Evolutionary conservation across 306 rosid species (phyloP), one percentile per base, ranked within the genome.

Genomic region (Begonia loranthoides): DNA sequence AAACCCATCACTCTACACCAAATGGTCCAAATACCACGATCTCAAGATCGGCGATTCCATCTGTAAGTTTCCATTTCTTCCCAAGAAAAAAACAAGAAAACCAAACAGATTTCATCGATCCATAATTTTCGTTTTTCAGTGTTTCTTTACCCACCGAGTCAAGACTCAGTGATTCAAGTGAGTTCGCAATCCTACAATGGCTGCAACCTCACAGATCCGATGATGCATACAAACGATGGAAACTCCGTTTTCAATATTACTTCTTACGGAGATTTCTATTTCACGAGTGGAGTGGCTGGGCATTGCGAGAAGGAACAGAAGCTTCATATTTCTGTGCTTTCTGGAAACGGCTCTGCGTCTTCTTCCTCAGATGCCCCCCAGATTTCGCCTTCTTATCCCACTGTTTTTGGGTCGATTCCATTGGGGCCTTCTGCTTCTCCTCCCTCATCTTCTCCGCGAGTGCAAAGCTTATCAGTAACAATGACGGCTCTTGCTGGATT

Each of bases 71-170:
- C 39, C 47, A 45, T 40, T 41, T 28, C 44, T 44, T 41, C 50
- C 9, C n/a, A 41, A 19, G 22, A 19, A 19, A 19, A 19, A 28
- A 4, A 28, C 4, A 1, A 5, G 9, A 28, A 28, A 28, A 5
- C 36, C 36, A 2, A 28, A 5, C 36, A 8, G 36, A 28, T 28
- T 28, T 28, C 36, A 28, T 28, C 36, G 36, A 28, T 28, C 36
- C 9, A 28, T 5, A 28, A 8, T 8, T 16, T 11, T 43, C 1
- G 15, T 13, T n/a, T 41, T 22, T 16, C 73, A 90, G 95, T 80
- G 84, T 90, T 90, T 68, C 65, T 90, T 19, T 90, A 86, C 62
- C 94, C 99, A 61, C 99, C 99, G 50, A 86, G 94, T 54, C 84
- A 83, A 79, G 99, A 90, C 68, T 90, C 99, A 12, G 70, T 86